These are phyloP conservation scores for Apiotrichum gamsii DNA, from an alignment of 1,284 basidiomycete species.

Conservation along the genomic window DNA sequence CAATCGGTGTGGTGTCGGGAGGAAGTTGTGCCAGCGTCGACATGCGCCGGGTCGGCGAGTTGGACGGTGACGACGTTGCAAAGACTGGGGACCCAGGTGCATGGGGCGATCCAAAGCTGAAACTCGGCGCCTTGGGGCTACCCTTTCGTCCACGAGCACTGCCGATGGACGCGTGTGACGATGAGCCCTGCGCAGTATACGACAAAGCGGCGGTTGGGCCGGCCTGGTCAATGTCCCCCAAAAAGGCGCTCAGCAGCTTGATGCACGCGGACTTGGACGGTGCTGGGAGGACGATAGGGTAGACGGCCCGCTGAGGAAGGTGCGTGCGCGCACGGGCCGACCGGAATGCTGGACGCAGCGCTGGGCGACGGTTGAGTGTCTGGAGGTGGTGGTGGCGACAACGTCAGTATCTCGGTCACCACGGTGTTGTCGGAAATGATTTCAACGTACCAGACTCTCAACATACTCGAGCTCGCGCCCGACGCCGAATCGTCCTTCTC, in stretches of 20 bases:
- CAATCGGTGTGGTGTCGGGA: constrained; percentile 24
- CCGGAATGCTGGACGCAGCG: constrained; percentile 41
- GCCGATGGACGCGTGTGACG: no score
- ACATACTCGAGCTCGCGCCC: constrained; percentile 43
- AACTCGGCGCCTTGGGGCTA: background rate
- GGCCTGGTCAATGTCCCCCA: constrained; percentile 26
- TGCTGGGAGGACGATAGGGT: constrained; percentile 38
- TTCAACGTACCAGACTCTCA: constrained; percentile 36
- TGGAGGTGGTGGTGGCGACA: no score
- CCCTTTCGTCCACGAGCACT: background rate
- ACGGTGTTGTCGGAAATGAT: background rate
- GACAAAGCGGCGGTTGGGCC: constrained; percentile 16
- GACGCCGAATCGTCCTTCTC: constrained; percentile 41
- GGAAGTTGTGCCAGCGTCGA: background rate
- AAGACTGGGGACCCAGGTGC: background rate
- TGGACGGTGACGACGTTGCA: background rate
- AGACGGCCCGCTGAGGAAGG: constrained; percentile 26
- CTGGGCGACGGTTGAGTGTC: constrained; percentile 32
- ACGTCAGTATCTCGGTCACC: background rate
- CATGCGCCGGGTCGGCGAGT: no score
- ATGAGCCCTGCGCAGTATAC: constrained; percentile 3
- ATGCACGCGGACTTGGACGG: constrained; percentile 41
- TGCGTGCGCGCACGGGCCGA: constrained; percentile 40
- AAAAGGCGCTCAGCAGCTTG: constrained; percentile 30
- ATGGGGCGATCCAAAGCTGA: no score